Percentiles rank a stretch among this genome's conserved stretches.
Evolutionary conservation across 2,329 filamentous ascomycete species (phyloP).

Genomic region (Trichoderma sp.): DNA sequence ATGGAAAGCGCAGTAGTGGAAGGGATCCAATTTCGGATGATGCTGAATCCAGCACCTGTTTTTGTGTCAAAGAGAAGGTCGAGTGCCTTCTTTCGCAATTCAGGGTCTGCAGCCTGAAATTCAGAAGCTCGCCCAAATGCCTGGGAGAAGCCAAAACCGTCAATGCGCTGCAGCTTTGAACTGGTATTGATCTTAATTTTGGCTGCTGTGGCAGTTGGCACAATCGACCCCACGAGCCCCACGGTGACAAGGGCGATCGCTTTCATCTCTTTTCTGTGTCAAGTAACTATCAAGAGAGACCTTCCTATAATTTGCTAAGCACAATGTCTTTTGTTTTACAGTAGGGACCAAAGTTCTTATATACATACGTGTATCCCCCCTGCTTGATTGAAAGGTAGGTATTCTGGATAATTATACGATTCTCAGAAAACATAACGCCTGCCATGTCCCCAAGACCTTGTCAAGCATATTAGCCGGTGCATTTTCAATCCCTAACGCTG

Average conservation of each 20-base stretch:
- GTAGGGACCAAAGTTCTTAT: neutral
- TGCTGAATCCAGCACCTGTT: neutral
- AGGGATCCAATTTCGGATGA: neutral
- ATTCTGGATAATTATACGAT: neutral
- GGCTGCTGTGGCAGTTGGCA: neutral
- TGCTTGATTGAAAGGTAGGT: neutral
- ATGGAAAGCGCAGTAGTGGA: neutral
- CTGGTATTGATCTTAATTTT: neutral
- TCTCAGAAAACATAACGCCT: neutral
- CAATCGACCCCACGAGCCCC: neutral
- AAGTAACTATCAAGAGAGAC: neutral
- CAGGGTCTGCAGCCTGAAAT: neutral
- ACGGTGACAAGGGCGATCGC: neutral
- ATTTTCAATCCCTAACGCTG: neutral
- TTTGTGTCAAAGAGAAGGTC: neutral
- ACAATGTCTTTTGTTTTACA: neutral
- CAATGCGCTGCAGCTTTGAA: neutral
- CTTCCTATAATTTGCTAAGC: neutral
- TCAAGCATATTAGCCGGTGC: neutral
- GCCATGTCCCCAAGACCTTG: neutral
- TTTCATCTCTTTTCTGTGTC: neutral
- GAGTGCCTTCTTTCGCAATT: neutral
- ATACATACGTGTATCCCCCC: neutral
- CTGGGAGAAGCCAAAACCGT: neutral
- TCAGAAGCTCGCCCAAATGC: neutral